Percentiles rank a stretch among this genome's conserved stretches.
phyloP scores from a whole-genome alignment of 192 early-diverging fungal genomes.

The Funneliformis geosporum region DNA sequence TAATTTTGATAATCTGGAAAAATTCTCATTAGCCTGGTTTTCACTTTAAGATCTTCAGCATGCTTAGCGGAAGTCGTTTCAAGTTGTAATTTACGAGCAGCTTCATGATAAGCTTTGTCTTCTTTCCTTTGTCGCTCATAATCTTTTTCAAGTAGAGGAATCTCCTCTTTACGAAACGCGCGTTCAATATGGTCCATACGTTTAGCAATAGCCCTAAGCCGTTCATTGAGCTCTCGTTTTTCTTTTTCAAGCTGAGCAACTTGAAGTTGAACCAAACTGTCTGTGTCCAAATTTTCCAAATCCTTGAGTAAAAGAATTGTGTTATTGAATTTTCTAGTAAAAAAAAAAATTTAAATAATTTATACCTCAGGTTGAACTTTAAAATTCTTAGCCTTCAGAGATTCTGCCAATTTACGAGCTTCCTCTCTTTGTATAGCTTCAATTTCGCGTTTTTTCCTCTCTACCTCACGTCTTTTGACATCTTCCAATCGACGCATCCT shows the following conservation, averaged over 20 bases:
- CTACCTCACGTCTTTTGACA: conserved; percentile 75
- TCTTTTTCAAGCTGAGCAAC: conserved; percentile 90
- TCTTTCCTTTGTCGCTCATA: conserved; percentile 85
- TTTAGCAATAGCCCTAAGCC: conserved; percentile 74
- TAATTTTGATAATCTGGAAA: conserved; percentile 72
- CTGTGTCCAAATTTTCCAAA: conserved; percentile 79
- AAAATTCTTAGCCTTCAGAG: conserved; percentile 63
- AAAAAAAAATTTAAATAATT: neutral
- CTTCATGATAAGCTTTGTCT: conserved; percentile 81
- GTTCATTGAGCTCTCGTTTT: conserved; percentile 75
- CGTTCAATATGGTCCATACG: conserved; percentile 90
- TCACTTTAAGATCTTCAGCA: conserved; percentile 70
- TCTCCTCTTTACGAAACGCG: conserved; percentile 89
- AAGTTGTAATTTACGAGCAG: conserved; percentile 68
- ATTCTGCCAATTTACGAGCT: conserved; percentile 83
- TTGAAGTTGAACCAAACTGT: conserved; percentile 80
- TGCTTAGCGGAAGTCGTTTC: conserved; percentile 67
- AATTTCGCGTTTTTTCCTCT: conserved; percentile 73
- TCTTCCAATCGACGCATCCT: conserved; percentile 85
- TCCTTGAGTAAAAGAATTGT: conserved; percentile 57
- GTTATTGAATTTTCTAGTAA: neutral
- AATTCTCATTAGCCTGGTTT: conserved; percentile 81
- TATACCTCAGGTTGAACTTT: conserved; percentile 21
- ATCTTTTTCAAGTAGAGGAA: conserved; percentile 85
- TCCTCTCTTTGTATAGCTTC: conserved; percentile 81